Evolutionary conservation across 2,329 filamentous ascomycete genomes (phyloP).

Genomic region (Coniochaeta prunicola): DNA sequence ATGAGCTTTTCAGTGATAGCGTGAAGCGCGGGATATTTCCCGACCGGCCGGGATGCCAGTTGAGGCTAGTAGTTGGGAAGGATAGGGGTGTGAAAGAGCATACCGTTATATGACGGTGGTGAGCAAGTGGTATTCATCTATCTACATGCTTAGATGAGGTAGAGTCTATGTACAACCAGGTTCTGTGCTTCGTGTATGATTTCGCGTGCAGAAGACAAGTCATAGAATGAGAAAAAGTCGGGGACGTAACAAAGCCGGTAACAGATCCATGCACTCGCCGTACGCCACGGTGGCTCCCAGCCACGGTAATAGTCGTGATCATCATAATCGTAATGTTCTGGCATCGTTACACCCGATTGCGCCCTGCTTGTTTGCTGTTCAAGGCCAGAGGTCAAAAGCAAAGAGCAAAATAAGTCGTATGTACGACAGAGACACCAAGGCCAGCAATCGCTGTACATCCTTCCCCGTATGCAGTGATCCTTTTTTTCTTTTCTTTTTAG

Average conservation of each 20-base stretch:
- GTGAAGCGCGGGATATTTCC: slow-evolving; percentile 51
- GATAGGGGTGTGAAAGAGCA: slow-evolving; percentile 53
- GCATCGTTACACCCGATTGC: not conserved
- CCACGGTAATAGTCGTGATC: not conserved
- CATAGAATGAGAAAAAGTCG: not conserved
- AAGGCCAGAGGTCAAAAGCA: not conserved
- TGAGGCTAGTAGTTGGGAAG: slow-evolving; percentile 54
- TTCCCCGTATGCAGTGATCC: not conserved
- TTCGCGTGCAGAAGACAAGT: not conserved
- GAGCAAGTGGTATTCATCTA: not conserved
- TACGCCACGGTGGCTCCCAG: not conserved
- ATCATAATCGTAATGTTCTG: not conserved
- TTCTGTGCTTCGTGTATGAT: not conserved
- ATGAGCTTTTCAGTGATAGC: slow-evolving; percentile 59
- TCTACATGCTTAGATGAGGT: not conserved
- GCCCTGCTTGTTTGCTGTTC: not conserved
- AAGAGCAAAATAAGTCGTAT: not conserved
- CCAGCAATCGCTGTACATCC: not conserved
- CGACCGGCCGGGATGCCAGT: slow-evolving; percentile 43
- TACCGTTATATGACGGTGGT: slow-evolving; percentile 34
- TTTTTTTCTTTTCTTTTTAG: not conserved
- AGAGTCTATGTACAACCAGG: not conserved
- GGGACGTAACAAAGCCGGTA: not conserved
- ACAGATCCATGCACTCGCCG: not conserved
- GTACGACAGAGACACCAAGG: not conserved